A percentile compares a stretch with the other conserved stretches of the same genome.
phyloP scores from a whole-genome alignment of 2,329 filamentous ascomycete species.

The Ascochyta rabiei region DNA sequence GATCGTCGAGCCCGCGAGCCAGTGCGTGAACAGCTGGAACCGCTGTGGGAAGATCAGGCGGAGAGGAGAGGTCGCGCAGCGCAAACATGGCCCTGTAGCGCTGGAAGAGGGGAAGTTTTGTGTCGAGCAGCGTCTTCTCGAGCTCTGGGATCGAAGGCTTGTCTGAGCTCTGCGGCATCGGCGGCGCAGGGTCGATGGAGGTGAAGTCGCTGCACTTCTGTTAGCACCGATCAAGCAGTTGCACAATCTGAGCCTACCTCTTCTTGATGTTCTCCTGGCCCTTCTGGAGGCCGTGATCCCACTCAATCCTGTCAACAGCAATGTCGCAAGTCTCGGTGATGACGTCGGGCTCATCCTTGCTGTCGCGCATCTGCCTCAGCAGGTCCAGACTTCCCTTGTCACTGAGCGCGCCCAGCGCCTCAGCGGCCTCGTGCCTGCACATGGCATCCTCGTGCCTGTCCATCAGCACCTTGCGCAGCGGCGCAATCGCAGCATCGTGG shows the following conservation, averaged over 20 bases:
- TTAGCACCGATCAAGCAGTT: conserved; percentile 15
- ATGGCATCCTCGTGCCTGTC: conserved; percentile 87
- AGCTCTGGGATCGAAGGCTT: conserved; percentile 73
- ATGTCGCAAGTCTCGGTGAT: conserved; percentile 98
- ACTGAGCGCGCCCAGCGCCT: conserved; percentile 88
- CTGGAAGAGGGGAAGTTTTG: conserved; percentile 79
- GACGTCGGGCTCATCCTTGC: conserved; percentile 75
- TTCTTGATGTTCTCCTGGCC: conserved; percentile 74
- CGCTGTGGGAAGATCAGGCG: conserved; percentile 87
- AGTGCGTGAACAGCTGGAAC: conserved; percentile 85
- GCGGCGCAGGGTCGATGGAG: conserved; percentile 93
- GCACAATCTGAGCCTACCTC: conserved; percentile 63
- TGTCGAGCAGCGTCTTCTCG: conserved; percentile 78
- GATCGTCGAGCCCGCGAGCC: conserved; percentile 82
- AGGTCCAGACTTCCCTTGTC: conserved; percentile 75
- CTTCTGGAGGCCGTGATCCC: conserved; percentile 73
- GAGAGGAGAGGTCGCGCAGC: conserved; percentile 90
- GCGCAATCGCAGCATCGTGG: conserved; percentile 74
- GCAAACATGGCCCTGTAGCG: conserved; percentile 98
- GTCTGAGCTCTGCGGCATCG: conserved; percentile 71
- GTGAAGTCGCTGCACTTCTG: conserved; percentile 76
- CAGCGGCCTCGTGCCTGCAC: conserved; percentile 95
- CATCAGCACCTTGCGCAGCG: conserved; percentile 74
- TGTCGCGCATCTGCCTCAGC: conserved; percentile 74
- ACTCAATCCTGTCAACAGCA: conserved; percentile 90